A percentile compares a stretch with the other conserved stretches of the same genome.
These are phyloP conservation scores for Crithidia bombi DNA, from an alignment of 208 protist genomes.

Conservation along the genomic window DNA sequence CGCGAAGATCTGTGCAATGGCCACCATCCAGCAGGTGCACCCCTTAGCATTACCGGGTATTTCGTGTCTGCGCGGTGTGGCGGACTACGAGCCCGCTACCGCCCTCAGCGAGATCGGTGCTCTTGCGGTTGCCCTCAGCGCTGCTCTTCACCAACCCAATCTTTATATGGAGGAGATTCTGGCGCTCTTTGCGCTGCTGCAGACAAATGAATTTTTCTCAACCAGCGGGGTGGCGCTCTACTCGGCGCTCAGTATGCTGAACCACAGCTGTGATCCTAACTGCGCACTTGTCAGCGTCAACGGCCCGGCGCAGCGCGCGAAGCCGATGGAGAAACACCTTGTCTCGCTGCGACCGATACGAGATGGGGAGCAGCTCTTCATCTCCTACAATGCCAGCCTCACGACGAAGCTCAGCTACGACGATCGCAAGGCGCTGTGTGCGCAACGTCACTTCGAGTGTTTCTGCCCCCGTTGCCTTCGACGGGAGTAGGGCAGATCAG, in stretches of 20 bases:
- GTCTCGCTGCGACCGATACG: conserved; percentile 71
- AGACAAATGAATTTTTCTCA: conserved; percentile 85
- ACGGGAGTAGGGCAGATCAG: conserved; percentile 46
- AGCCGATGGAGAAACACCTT: conserved; percentile 40
- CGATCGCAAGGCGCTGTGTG: conserved; percentile 75
- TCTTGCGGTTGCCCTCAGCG: conserved; percentile 65
- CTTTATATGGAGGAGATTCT: conserved; percentile 89
- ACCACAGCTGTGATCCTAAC: conserved; percentile 91
- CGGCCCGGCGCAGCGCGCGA: conserved; percentile 8
- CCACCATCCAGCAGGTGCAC: conserved; percentile 75
- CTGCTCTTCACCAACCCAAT: conserved; percentile 68
- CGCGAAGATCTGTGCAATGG: conserved; percentile 79
- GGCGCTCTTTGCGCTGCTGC: conserved; percentile 82
- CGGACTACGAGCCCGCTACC: conserved; percentile 77
- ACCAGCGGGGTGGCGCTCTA: conserved; percentile 69
- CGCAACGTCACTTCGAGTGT: conserved; percentile 88
- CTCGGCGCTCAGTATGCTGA: conserved; percentile 71
- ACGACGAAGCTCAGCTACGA: conserved; percentile 74
- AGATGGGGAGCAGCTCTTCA: conserved; percentile 87
- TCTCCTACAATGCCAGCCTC: conserved; percentile 82
- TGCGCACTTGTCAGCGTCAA: conserved; percentile 54
- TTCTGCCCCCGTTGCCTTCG: conserved; percentile 82
- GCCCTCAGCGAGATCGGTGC: conserved; percentile 79
- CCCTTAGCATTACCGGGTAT: conserved; percentile 70
- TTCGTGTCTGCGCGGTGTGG: conserved; percentile 54